Evolutionary conservation across 2,329 filamentous ascomycete genomes (phyloP).

Genomic region (Cladosporium sp.): DNA sequence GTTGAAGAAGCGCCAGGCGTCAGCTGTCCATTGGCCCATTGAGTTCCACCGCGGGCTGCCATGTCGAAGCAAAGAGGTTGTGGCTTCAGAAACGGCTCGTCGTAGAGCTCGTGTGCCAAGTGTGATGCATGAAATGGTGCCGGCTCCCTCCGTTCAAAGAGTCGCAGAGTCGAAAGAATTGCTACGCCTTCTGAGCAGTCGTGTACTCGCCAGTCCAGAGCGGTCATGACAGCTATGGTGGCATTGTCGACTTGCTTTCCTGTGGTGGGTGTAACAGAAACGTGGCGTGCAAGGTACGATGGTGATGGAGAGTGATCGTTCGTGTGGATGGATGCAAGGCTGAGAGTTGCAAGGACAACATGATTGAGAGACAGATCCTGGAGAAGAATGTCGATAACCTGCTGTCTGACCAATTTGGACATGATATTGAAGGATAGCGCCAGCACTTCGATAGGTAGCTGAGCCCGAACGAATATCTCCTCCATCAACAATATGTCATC

Average conservation of each 20-base stretch:
- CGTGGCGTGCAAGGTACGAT: slow-evolving; percentile 28
- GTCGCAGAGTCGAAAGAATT: slow-evolving; percentile 19
- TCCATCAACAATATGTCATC: slow-evolving; percentile 24
- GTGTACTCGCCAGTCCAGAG: slow-evolving; percentile 32
- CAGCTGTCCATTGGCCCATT: slow-evolving; percentile 21
- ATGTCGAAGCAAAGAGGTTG: slow-evolving; percentile 8
- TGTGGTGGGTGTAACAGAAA: slow-evolving; percentile 25
- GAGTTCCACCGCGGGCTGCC: background rate
- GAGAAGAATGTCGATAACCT: slow-evolving; percentile 12
- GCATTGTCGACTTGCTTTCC: slow-evolving; percentile 25
- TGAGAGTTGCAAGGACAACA: slow-evolving; percentile 30
- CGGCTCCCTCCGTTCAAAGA: slow-evolving; percentile 7
- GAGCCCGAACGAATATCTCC: slow-evolving; percentile 29
- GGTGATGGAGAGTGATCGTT: slow-evolving; percentile 28
- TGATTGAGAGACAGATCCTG: slow-evolving; percentile 24
- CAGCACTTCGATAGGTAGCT: slow-evolving; percentile 31
- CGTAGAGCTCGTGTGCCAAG: background rate
- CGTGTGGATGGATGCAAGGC: slow-evolving; percentile 31
- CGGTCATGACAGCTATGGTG: slow-evolving; percentile 24
- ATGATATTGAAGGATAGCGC: slow-evolving; percentile 35
- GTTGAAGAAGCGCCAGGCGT: slow-evolving; percentile 6
- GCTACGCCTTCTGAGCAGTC: slow-evolving; percentile 21
- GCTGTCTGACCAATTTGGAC: slow-evolving; percentile 21
- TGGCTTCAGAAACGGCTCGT: slow-evolving; percentile 10
- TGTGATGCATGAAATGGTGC: background rate